Evolutionary conservation across 257 asterid genomes (phyloP).

Genomic region (Nicotiana undulata): DNA sequence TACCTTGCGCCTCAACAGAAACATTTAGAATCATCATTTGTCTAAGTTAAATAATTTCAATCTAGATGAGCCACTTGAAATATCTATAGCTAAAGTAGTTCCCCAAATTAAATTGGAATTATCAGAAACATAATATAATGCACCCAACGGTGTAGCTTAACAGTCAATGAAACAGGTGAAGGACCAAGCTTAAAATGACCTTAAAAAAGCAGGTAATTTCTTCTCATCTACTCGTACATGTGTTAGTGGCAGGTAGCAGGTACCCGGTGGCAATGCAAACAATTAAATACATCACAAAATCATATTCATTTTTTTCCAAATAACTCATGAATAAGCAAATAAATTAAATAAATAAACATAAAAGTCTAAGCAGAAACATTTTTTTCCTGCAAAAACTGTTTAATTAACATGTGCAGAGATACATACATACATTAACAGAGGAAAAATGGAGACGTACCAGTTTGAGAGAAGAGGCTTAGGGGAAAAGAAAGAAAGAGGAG

Average conservation of each 20-base stretch:
- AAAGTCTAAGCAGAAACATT: not conserved
- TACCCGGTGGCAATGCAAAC: not conserved
- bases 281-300: not conserved
- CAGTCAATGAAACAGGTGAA: not conserved
- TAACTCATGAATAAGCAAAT: not conserved
- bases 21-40: not conserved
- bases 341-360: not conserved
- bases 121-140: not conserved
- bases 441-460: conserved; percentile 34
- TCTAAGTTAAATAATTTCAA: not conserved
- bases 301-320: not conserved
- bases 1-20: not conserved
- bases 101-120: not conserved
- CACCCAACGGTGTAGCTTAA: not conserved
- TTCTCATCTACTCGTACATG: not conserved
- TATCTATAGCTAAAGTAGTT: not conserved
- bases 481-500: conserved; percentile 66
- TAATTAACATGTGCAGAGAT: not conserved
- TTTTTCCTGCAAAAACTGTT: not conserved
- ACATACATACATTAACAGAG: not conserved
- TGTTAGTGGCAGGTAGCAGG: not conserved
- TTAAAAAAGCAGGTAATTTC: not conserved
- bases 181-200: not conserved
- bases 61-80: not conserved
- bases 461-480: conserved; percentile 57